These are phyloP conservation scores for Lepidium didymum DNA, from an alignment of 345 rosid species.

Conservation along the genomic window DNA sequence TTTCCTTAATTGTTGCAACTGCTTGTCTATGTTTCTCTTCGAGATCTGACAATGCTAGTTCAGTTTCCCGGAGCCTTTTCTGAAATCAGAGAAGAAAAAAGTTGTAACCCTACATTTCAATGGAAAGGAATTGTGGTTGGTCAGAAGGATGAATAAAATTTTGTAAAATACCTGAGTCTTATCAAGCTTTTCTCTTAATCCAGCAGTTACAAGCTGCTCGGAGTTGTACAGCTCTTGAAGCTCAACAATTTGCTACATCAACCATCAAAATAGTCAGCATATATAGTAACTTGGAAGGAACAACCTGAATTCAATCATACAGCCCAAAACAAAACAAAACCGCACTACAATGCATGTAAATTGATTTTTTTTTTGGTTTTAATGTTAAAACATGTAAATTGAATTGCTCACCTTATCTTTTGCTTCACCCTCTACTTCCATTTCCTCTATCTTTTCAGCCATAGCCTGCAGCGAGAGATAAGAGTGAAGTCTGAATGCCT, in stretches of 20 bases:
- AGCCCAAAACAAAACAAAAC: neutral
- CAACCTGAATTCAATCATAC: neutral
- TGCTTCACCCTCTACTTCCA: slow-evolving; percentile 78
- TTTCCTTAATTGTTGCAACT: slow-evolving; percentile 85
- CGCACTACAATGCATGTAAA: neutral
- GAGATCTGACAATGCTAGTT: slow-evolving; percentile 62
- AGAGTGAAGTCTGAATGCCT: slow-evolving; percentile 12
- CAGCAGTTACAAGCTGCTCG: slow-evolving; percentile 61
- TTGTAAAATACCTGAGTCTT: slow-evolving; percentile 60
- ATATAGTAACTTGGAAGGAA: neutral
- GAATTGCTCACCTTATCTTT: slow-evolving; percentile 60
- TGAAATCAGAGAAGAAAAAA: slow-evolving; percentile 30
- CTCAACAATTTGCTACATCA: slow-evolving; percentile 68
- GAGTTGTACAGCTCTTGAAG: slow-evolving; percentile 79
- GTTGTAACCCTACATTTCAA: slow-evolving; percentile 1
- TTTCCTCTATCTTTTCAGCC: slow-evolving; percentile 93
- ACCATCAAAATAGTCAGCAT: slow-evolving; percentile 7
- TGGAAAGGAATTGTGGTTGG: neutral
- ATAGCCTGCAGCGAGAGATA: slow-evolving; percentile 53
- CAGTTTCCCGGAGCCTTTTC: slow-evolving; percentile 82
- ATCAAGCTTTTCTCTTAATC: slow-evolving; percentile 68
- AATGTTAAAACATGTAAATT: neutral
- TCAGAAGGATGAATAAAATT: neutral
- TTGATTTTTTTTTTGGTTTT: neutral
- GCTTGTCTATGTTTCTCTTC: slow-evolving; percentile 94